Conservation (phyloP, 2,329 filamentous ascomycete species). For the Pyrenophora seminiperda region DNA sequence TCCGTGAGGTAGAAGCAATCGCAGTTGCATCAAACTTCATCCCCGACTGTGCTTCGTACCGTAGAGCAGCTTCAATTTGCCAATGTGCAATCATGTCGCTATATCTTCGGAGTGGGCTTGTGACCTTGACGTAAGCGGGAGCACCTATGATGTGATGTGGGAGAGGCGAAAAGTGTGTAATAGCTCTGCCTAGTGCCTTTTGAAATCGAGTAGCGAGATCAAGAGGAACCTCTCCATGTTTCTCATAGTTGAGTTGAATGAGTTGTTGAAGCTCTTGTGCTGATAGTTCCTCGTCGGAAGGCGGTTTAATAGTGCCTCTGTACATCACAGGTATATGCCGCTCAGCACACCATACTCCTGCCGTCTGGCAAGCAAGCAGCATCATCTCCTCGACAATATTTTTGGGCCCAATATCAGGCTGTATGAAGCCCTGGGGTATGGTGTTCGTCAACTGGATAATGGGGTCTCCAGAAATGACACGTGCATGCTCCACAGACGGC, state of each 20-base stretch:
- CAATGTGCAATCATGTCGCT: conserved; percentile 66
- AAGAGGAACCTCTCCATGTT: conserved; percentile 45
- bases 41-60: conserved; percentile 58
- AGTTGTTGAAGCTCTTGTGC: conserved; percentile 39
- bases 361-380: conserved; percentile 61
- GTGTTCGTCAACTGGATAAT: conserved; percentile 45
- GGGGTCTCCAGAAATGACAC: conserved; percentile 52
- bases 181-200: conserved; percentile 48
- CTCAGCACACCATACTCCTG: conserved; percentile 58
- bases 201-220: conserved; percentile 51
- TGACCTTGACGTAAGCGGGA: conserved; percentile 61
- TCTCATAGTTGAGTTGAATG: conserved; percentile 44
- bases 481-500: conserved; percentile 46
- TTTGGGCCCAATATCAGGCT: conserved; percentile 24
- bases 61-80: conserved; percentile 67
- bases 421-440: conserved; percentile 10
- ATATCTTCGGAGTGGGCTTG: conserved; percentile 66
- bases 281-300: conserved; percentile 11
- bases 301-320: conserved; percentile 47
- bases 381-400: conserved; percentile 54
- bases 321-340: conserved; percentile 59
- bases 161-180: conserved; percentile 54
- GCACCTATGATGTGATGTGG: conserved; percentile 59
- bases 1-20: conserved; percentile 39
- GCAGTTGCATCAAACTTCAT: conserved; percentile 45